phyloP scores from a whole-genome alignment of 1,284 basidiomycete species.

The Heterobasidion annosum region DNA sequence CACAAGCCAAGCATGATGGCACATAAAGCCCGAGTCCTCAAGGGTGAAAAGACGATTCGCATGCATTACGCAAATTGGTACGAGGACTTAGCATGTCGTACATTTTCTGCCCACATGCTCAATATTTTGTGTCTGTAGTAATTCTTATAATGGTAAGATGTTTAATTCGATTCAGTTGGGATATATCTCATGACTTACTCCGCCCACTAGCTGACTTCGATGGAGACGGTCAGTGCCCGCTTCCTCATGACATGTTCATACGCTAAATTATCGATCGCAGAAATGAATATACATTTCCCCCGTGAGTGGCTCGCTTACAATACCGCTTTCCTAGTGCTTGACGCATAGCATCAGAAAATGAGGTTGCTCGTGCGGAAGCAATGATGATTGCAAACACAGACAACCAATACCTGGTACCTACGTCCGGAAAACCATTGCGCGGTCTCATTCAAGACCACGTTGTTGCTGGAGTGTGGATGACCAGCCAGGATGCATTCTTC shows the following conservation, averaged over 20 bases:
- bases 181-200: conserved; percentile 7
- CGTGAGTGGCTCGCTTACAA: conserved; percentile 44
- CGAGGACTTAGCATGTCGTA: conserved; percentile 16
- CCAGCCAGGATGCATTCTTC: conserved; percentile 92
- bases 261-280: conserved; percentile 25
- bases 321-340: conserved; percentile 1
- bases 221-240: conserved; percentile 66
- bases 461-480: conserved; percentile 99
- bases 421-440: conserved; percentile 95
- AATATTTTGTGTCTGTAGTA: conserved; percentile 37
- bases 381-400: conserved; percentile 96
- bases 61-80: conserved; percentile 99
- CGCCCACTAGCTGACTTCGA: conserved; percentile 85
- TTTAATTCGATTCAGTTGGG: background rate
- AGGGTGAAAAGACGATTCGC: conserved; percentile 97
- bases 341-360: conserved; percentile 53
- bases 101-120: background rate
- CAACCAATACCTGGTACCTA: conserved; percentile 98
- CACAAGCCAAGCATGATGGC: conserved; percentile 99
- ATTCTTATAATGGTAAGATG: conserved; percentile 85
- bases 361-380: conserved; percentile 90
- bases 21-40: conserved; percentile 87
- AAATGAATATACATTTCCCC: conserved; percentile 99
- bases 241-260: conserved; percentile 7
- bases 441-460: conserved; percentile 99